Base-by-base conservation (phyloP, 2,329 filamentous ascomycete species). In the Aspergillus brasiliensis region DNA sequence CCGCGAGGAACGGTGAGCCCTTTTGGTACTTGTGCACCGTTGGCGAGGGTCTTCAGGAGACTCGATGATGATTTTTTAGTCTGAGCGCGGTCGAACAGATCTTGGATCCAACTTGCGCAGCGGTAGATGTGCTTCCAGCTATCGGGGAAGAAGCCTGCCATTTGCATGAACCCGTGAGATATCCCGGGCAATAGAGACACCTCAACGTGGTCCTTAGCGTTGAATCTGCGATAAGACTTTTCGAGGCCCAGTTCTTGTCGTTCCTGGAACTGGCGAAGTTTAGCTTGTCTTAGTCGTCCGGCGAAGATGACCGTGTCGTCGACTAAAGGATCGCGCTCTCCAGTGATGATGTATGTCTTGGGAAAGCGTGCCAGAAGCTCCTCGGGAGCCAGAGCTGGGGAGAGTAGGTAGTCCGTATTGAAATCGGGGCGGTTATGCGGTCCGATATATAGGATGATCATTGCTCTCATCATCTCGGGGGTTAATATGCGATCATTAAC, bases 251-350 rank as follows among this genome's bases (percentile, higher is more conserved):
- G 71, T 38, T 88, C 86, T 62, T 83, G 81, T 3, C 83, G 80
- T 48, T 85, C 82, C 2, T 77, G 75, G 77, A 85, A 81, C 53
- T 83, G 77, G 62, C 84, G 82, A 3, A 84, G 74, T 65, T 89
- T 96, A 2, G 92, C 91, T 62, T 93, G 87, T 6, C 92, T 84
- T n/a, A 99, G 77, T 0, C 94, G 83, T 0, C 94, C 95, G 0
- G 95, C 93, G 70, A 99, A 97, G 62, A 99, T 93, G 51, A 97
- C 92, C 0, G 95, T 99, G 74, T 99, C 95, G 71, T 99, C 95
- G 0, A 98, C 95, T 0, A 99, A 80, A 0, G 95, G 95, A 72
- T 99, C 95, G 28, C 94, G 89, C 78, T 99, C 95, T 52, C 95
- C 95, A 0, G 95, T 98, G 55, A 98, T 81, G 69, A 99, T 92